Evolutionary conservation across 495 filamentous ascomycete species (phyloP).

Genomic region (Lepidopterella palustris): DNA sequence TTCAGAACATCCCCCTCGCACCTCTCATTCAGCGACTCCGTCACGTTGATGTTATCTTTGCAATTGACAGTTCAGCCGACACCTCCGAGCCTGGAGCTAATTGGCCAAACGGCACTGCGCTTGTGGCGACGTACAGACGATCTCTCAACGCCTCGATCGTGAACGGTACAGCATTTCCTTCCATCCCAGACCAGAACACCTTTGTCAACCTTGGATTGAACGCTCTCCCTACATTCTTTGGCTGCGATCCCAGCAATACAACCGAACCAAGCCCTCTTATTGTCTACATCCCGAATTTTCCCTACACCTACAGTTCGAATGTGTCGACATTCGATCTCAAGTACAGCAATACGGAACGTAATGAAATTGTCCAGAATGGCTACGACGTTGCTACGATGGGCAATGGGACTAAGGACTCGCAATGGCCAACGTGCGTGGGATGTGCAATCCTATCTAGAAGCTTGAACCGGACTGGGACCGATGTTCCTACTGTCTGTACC

Average conservation of each 20-base stretch:
- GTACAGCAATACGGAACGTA: slow-evolving; percentile 58
- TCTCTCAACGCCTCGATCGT: slow-evolving; percentile 51
- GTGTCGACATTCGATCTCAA: slow-evolving; percentile 60
- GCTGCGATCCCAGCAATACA: slow-evolving; percentile 69
- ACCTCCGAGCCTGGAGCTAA: slow-evolving; percentile 38
- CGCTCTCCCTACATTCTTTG: slow-evolving; percentile 84
- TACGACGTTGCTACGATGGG: slow-evolving; percentile 77
- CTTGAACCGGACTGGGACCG: slow-evolving; percentile 57
- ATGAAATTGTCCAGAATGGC: slow-evolving; percentile 77
- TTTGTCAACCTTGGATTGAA: slow-evolving; percentile 86
- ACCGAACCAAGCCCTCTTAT: slow-evolving; percentile 58
- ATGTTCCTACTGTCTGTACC: slow-evolving; percentile 59
- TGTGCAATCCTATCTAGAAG: slow-evolving; percentile 81
- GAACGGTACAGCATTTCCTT: slow-evolving; percentile 80
- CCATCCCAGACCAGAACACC: slow-evolving; percentile 73
- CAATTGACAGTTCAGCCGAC: slow-evolving; percentile 80
- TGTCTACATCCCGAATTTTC: slow-evolving; percentile 85
- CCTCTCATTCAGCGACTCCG: slow-evolving; percentile 76
- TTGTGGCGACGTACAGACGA: slow-evolving; percentile 80
- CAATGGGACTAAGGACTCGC: slow-evolving; percentile 62
- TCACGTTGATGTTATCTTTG: slow-evolving; percentile 84
- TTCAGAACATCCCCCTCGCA: slow-evolving; percentile 81
- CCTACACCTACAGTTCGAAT: slow-evolving; percentile 69
- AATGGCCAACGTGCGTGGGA: slow-evolving; percentile 76
- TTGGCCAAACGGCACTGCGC: slow-evolving; percentile 84